Conservation (phyloP, 768 basidiomycete species). For the Suillus plorans region DNA sequence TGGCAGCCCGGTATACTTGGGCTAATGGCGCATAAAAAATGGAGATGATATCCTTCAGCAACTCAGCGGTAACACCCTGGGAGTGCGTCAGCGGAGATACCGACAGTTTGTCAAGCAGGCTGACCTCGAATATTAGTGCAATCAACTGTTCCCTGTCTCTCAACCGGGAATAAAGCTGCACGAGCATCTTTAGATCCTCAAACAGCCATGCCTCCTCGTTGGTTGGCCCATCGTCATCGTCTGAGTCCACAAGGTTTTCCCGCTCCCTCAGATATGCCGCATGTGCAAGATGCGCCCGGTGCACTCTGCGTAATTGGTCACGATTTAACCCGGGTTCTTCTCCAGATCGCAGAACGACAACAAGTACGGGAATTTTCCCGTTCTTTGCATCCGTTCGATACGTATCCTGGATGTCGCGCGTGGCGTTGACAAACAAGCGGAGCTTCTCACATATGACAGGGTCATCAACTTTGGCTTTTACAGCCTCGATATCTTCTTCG, state of each 20-base stretch:
- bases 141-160: slow-evolving; percentile 91
- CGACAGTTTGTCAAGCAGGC: slow-evolving; percentile 14
- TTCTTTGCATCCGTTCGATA: slow-evolving; percentile 75
- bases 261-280: slow-evolving; percentile 64
- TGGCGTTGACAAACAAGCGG: slow-evolving; percentile 80
- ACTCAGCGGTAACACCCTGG: slow-evolving; percentile 90
- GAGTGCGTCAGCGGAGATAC: background rate
- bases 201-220: slow-evolving; percentile 97
- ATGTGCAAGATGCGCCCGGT: slow-evolving; percentile 78
- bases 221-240: slow-evolving; percentile 89
- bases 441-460: slow-evolving; percentile 87
- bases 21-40: slow-evolving; percentile 98
- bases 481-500: slow-evolving; percentile 83
- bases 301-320: slow-evolving; percentile 78
- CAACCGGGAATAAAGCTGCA: slow-evolving; percentile 74
- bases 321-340: slow-evolving; percentile 75
- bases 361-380: slow-evolving; percentile 75
- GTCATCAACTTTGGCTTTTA: slow-evolving; percentile 88
- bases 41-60: slow-evolving; percentile 97
- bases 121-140: slow-evolving; percentile 90
- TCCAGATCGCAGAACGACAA: slow-evolving; percentile 74
- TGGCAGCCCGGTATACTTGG: slow-evolving; percentile 96
- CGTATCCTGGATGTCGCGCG: slow-evolving; percentile 82
- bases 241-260: slow-evolving; percentile 71
- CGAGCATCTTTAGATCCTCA: slow-evolving; percentile 83